Evolutionary conservation across 352 stramenopile genomes (phyloP), one percentile per base, ranked within the genome.

Genomic region (Phytopythium aichiense): DNA sequence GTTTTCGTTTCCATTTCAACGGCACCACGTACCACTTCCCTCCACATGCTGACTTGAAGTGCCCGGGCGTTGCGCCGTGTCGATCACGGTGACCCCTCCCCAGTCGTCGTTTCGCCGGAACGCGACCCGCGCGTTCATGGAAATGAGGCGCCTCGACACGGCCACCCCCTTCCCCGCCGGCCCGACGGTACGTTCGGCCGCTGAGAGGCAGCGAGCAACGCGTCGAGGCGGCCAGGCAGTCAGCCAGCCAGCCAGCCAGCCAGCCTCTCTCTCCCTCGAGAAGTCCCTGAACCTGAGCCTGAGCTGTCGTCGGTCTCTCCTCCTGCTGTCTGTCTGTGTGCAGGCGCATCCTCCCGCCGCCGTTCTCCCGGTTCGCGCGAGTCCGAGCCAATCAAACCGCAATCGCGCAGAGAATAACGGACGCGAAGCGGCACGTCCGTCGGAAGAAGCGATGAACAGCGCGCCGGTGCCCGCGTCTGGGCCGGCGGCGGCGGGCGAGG

Each of bases 71-170:
- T 43, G 52, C 22, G 18, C n/a, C 37, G 20, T 43, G 20, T 58
- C 31, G 31, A 33, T 33, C n/a, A 58, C 52, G 33, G 37, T 58
- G 28, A 28, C 52, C 18, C 20, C 11, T n/a, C 20, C 20, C 42
- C 23, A 51, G 45, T 51, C 22, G 52, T 35, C 23, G 30, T 25
- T 40, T 43, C 51, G 51, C 51, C 20, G 31, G 38, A 37, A 58
- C 38, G 61, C 68, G 60, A 61, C 37, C 42, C 63, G 65, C 72
- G 69, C 58, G 51, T 80, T 80, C 72, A 77, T 60, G 56, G 72
- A 80, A 80, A 80, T 65, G 58, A 60, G 63, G 67, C 23, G 63
- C 58, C 67, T 69, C 23, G 22, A 50, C 20, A 56, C 40, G 22
- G 45, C 12, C 37, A 16, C 35, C 23, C 28, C 20, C 46, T n/a